Evolutionary conservation across 495 filamentous ascomycete genomes (phyloP), one percentile per base, ranked within the genome.

Genomic region (Aspergillus ostianus): DNA sequence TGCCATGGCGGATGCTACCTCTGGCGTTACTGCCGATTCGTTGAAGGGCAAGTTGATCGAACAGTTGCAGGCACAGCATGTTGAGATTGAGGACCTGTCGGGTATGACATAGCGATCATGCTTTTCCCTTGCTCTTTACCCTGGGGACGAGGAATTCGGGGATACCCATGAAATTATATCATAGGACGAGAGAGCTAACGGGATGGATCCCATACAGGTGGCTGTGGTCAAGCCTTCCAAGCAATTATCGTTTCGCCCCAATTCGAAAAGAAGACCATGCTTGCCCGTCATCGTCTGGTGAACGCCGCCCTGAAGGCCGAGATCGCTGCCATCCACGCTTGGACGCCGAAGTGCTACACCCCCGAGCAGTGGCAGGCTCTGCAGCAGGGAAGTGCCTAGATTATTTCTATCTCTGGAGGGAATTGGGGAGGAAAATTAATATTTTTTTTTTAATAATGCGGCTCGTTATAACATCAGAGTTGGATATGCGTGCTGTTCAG

Each of bases 301-400:
- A 98, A 98, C 74, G 82, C 83, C 3, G 87, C 85, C 7, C 74
- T 98, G 68, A 94, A 93, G 77, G 83, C 84, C n/a, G 94, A 98
- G 79, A 94, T 98, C 72, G 90, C 91, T 5, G 84, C 86, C 49
- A 97, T 98, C 57, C 94, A 98, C 80, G 94, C 94, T n/a, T 98
- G 94, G 94, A 93, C 90, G 58, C 91, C 94, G 23, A 96, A 93
- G 76, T 98, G 95, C 74, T 91, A 89, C 78, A 98, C 94, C 17
- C 91, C 92, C 2, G 93, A 93, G 72, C 91, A 98, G 78, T 97
- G 90, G 87, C 85, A 88, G 78, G 87, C 82, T 71, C 82, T 87
- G 73, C 82, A 83, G 69, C 76, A 77, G 66, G 60, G 55, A n/a
- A 62, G 27, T 41, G 29, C 17, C 32, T 30, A 54, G 61, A 41